A percentile compares a stretch with the other conserved stretches of the same genome.
These are phyloP conservation scores for Nakataea oryzae DNA, from an alignment of 2,329 filamentous ascomycete genomes.

Conservation along the genomic window DNA sequence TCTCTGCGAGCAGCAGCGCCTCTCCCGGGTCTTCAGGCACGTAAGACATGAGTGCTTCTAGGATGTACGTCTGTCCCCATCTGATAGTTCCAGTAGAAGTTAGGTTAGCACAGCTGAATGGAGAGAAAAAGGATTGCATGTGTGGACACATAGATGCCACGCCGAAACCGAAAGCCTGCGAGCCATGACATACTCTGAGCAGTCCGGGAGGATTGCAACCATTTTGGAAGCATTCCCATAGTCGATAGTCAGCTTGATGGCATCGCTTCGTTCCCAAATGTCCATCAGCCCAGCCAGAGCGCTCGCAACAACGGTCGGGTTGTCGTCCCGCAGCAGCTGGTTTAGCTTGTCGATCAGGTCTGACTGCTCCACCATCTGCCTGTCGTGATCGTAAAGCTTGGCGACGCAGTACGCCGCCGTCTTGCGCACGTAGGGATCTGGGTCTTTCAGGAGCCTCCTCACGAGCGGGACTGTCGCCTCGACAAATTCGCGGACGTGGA, in stretches of 20 bases:
- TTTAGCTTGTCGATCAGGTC: constrained; percentile 91
- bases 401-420: constrained; percentile 94
- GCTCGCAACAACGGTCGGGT: constrained; percentile 93
- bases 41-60: constrained; percentile 96
- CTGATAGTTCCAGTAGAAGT: constrained; percentile 29
- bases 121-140: not conserved
- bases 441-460: constrained; percentile 71
- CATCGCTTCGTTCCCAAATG: constrained; percentile 96
- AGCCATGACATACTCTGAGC: constrained; percentile 67
- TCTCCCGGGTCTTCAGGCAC: constrained; percentile 86
- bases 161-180: not conserved
- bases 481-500: constrained; percentile 93
- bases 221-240: constrained; percentile 97
- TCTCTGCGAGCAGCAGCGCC: constrained; percentile 80
- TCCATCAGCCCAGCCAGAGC: constrained; percentile 87
- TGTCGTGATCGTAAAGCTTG: constrained; percentile 95
- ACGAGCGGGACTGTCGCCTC: constrained; percentile 79
- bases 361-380: constrained; percentile 76
- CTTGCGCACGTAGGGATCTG: constrained; percentile 94
- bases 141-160: not conserved
- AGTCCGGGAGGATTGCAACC: constrained; percentile 90
- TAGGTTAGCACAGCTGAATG: constrained; percentile 6
- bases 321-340: constrained; percentile 82
- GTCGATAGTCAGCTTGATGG: constrained; percentile 96
- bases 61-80: constrained; percentile 98